Evolutionary conservation across 257 asterid species (phyloP).

Genomic region (Eustoma russellianum): DNA sequence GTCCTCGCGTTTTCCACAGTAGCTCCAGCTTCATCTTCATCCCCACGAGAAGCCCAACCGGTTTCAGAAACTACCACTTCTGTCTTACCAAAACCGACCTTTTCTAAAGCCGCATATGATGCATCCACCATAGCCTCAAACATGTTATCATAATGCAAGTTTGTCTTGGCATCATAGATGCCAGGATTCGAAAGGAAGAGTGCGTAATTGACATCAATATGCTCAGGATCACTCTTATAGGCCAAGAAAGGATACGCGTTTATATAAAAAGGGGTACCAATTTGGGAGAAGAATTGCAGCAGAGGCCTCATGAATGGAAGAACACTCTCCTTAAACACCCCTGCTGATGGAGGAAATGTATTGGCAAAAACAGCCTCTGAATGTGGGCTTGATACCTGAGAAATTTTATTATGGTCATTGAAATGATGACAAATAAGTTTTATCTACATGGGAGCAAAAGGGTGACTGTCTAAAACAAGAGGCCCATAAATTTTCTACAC

Average conservation of each 20-base stretch:
- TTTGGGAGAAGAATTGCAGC: conserved; percentile 44
- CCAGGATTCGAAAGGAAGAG: conserved; percentile 33
- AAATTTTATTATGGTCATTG: no score
- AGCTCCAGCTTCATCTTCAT: conserved; percentile 57
- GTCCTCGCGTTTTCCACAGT: conserved; percentile 44
- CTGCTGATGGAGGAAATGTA: conserved; percentile 70
- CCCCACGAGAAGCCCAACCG: conserved; percentile 83
- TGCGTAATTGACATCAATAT: conserved; percentile 60
- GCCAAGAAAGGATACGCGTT: conserved; percentile 83
- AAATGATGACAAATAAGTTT: no score
- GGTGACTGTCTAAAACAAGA: no score
- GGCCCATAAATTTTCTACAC: no score
- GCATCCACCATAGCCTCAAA: conserved; percentile 82
- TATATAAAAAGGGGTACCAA: conserved; percentile 69
- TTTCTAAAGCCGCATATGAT: conserved; percentile 59
- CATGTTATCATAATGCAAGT: conserved; percentile 71
- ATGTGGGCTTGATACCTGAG: conserved; percentile 75
- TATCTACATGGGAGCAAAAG: no score
- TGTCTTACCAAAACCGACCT: conserved; percentile 43
- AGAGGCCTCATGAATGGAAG: conserved; percentile 73
- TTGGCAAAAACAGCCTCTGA: conserved; percentile 59
- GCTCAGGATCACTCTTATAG: conserved; percentile 47
- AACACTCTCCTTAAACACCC: conserved; percentile 59
- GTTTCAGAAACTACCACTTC: conserved; percentile 81
- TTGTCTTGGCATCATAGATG: conserved; percentile 42